A percentile compares a stretch with the other conserved stretches of the same genome.
phyloP scores from a whole-genome alignment of 2,329 filamentous ascomycete genomes.

The Aspergillus sp. region DNA sequence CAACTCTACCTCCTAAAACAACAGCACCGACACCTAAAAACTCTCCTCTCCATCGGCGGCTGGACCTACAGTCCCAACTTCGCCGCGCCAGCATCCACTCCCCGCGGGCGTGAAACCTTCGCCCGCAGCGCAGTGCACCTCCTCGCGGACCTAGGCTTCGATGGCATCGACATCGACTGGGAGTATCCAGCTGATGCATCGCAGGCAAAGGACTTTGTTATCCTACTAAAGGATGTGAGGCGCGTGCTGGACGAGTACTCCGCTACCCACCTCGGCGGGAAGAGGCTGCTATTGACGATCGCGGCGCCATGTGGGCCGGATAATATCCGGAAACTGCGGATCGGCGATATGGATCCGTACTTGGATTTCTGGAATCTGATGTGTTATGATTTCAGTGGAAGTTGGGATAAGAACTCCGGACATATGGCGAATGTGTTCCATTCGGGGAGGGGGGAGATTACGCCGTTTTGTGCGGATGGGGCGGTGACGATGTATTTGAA shows the following conservation, averaged over 20 bases:
- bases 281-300: conserved; percentile 48
- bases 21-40: conserved; percentile 72
- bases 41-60: conserved; percentile 79
- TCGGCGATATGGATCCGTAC: conserved; percentile 49
- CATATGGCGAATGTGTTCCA: conserved; percentile 80
- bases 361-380: conserved; percentile 63
- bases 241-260: conserved; percentile 13
- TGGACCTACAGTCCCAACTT: conserved; percentile 79
- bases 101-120: conserved; percentile 62
- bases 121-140: conserved; percentile 70
- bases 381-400: conserved; percentile 84
- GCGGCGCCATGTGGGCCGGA: conserved; percentile 37
- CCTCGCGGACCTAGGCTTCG: conserved; percentile 74
- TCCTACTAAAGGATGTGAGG: conserved; percentile 36
- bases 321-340: conserved; percentile 30
- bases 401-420: conserved; percentile 71
- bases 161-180: conserved; percentile 46
- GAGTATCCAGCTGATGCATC: conserved; percentile 37
- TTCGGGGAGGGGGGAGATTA: conserved; percentile 58
- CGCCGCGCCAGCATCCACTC: conserved; percentile 61
- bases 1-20: conserved; percentile 76
- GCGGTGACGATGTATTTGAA: conserved; percentile 71
- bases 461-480: conserved; percentile 73
- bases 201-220: conserved; percentile 38
- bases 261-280: conserved; percentile 19